Evolutionary conservation across 164 flowering plant species (phyloP), one percentile per base, ranked within the genome.

Genomic region (Chloranthus sessilifolius): DNA sequence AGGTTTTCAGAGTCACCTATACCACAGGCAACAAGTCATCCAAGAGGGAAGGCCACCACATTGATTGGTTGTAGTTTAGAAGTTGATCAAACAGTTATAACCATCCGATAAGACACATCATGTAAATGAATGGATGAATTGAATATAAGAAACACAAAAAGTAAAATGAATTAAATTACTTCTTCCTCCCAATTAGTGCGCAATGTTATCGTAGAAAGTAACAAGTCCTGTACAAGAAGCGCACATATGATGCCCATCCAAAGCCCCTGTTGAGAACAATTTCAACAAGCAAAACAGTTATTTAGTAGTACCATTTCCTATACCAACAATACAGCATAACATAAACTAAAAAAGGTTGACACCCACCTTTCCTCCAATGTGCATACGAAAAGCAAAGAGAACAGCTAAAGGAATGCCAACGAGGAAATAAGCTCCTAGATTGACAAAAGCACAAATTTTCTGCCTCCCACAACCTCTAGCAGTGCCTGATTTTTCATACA

Each of bases 401-500:
- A 72, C 59, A 44, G 82, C 78, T 28, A 21, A 66, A 57, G 85
- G 89, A 54, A 82, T 60, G 6, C 61, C 85, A 31, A 80, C 77
- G 40, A 58, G 50, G 43, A 78, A 80, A 28, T 70, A 82, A 62
- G 89, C 85, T 19, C 76, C 85, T 35, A 82, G 73, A 47, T 82
- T 80, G 31, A 78, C 67, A 15, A 30, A 15, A 19, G 77, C 72
- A 51, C 82, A 68, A 0, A 67, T 53, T 31, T 74, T 78, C 56
- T 82, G 83, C 89, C 89, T 75, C 10, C 89, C 85, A 60, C 82
- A 82, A 31, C 85, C 89, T 69, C 85, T 77, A 9, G 85, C 85
- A 51, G 73, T 73, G 8, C 85, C 85, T 79, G 27, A 0, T 49
- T 0, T n/a, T 14, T 34, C 52, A 33, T 28, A 8, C 23, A 17